Evolutionary conservation across 768 basidiomycete species (phyloP), one percentile per base, ranked within the genome.

Genomic region (Cystofilobasidium bisporidii): DNA sequence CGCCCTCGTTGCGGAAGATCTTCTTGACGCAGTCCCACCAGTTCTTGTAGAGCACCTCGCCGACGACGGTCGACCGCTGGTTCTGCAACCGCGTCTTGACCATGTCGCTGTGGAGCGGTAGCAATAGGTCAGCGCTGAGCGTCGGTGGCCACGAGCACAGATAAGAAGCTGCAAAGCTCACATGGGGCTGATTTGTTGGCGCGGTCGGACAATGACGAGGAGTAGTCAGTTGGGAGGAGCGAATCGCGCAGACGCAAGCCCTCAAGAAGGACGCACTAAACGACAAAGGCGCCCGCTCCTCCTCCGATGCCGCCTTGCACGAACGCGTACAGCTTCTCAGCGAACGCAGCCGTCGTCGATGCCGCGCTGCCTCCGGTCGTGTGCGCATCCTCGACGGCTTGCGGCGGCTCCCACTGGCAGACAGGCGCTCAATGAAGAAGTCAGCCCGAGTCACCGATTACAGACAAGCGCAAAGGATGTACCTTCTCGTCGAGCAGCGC

Each of bases 21-120:
- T 94, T 98, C 73, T 82, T 81, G 36, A 92, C 87, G 75, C 96
- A 99, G 75, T 99, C 96, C 43, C 88, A 74, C 72, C 91, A 93
- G 80, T 96, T 98, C 81, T 92, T 89, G 81, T 99, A 99, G 55
- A 98, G 78, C 74, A 98, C 80, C 78, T 99, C 94, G 43, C 96
- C 96, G 36, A 99, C 96, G 26, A 99, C 62, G 9, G 88, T 91
- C 71, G 87, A 91, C 18, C 96, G 86, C 77, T 99, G 96, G 76
- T 99, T 99, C 80, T 99, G 96, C 83, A 99, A 91, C 45, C 91
- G 90, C 6, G 76, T 76, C 72, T 76, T 71, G 41, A 71, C 61
- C 61, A 68, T 56, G 45, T 63, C 61, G 55, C 60, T 61, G 33
- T 26, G n/a, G n/a, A n/a, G 4, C n/a, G 33, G 43, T n/a, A n/a